Percentiles rank a stretch among this genome's conserved stretches.
Conservation (phyloP, 352 stramenopile species). For the Nothophytophthora sp. region DNA sequence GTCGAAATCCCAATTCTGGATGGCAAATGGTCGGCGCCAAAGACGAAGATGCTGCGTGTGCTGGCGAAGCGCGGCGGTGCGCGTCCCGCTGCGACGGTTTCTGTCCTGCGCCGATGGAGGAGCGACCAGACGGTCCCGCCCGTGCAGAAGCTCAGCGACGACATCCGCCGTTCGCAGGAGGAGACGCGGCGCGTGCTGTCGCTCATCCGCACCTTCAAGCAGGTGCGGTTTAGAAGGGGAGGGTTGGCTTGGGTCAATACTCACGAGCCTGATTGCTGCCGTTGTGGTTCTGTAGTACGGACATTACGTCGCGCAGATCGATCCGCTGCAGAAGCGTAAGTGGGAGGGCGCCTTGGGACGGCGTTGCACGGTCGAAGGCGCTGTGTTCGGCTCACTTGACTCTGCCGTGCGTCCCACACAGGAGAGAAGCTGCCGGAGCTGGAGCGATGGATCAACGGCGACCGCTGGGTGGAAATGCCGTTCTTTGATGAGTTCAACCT, state of each 20-base stretch:
- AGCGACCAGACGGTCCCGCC: constrained; percentile 10
- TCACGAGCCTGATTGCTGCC: no score
- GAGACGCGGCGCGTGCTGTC: constrained; percentile 81
- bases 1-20: no score
- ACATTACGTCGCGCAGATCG: constrained; percentile 88
- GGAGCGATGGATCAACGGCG: constrained; percentile 84
- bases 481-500: constrained; percentile 91
- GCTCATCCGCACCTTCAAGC: constrained; percentile 89
- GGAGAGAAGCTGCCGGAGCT: constrained; percentile 83
- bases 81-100: constrained; percentile 1
- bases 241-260: no score
- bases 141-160: constrained; percentile 73
- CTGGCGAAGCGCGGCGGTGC: constrained; percentile 1
- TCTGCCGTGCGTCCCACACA: no score
- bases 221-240: no score
- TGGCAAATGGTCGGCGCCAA: neutral
- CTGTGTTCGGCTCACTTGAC: neutral
- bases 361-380: neutral
- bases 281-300: constrained; percentile 51
- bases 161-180: constrained; percentile 85
- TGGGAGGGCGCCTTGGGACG: neutral
- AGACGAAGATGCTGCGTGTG: constrained; percentile 25
- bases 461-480: constrained; percentile 81
- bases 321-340: constrained; percentile 81
- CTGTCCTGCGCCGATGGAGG: constrained; percentile 13